Percentiles rank a stretch among this genome's conserved stretches.
These are phyloP conservation scores for Rhynchospora breviuscula DNA, from an alignment of 176 grass and related monocot species.

Conservation along the genomic window DNA sequence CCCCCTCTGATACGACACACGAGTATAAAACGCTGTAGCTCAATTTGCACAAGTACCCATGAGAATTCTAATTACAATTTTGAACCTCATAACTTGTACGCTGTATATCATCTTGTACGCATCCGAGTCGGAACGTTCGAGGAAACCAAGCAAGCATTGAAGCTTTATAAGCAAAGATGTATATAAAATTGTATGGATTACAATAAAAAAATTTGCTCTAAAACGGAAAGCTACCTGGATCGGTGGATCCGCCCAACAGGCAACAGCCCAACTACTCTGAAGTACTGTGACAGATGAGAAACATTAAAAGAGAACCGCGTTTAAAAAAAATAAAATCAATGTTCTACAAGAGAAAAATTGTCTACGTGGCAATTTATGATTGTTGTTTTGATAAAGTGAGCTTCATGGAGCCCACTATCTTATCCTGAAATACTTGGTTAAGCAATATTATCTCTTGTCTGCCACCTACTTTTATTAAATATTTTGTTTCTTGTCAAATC, in stretches of 20 bases:
- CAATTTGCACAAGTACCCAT: not conserved
- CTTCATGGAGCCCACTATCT: not conserved
- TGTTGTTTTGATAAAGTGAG: not conserved
- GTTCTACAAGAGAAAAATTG: not conserved
- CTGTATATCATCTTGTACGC: not conserved
- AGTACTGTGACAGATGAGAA: not conserved
- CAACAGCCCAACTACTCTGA: not conserved
- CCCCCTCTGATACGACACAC: no score
- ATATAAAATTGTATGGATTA: not conserved
- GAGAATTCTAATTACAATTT: not conserved
- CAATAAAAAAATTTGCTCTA: not conserved
- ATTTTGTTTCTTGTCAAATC: not conserved
- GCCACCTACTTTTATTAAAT: slow-evolving; percentile 1
- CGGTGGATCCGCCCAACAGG: no score
- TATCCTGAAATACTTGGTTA: slow-evolving; percentile 1
- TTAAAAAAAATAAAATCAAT: not conserved
- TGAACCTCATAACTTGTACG: not conserved
- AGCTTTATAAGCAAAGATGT: not conserved
- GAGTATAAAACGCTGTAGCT: no score
- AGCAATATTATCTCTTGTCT: not conserved
- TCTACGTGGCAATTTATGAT: not conserved
- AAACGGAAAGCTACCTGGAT: not conserved
- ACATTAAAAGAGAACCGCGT: not conserved
- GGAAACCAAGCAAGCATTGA: not conserved
- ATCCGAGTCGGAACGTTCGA: not conserved